These are phyloP conservation scores for Magnaporthiopsis rhizophila DNA, from an alignment of 2,329 filamentous ascomycete species.

Conservation along the genomic window DNA sequence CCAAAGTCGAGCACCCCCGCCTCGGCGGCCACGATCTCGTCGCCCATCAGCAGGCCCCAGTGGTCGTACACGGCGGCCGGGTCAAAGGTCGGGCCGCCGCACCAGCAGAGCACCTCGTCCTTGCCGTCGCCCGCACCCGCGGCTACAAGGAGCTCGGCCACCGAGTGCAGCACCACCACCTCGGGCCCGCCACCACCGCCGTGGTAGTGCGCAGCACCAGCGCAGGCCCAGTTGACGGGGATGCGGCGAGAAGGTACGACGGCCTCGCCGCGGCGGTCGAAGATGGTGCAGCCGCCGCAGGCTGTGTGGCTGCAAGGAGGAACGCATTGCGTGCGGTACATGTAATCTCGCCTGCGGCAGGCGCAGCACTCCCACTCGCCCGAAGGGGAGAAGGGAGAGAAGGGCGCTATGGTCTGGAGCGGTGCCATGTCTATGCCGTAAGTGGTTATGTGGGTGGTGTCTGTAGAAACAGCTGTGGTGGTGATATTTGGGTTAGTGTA, in stretches of 20 bases:
- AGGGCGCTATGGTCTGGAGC: neutral
- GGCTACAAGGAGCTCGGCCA: neutral
- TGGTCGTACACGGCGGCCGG: neutral
- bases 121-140: neutral
- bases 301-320: neutral
- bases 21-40: neutral
- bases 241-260: neutral
- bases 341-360: neutral
- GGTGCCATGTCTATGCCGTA: neutral
- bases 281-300: neutral
- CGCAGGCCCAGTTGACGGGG: slow-evolving; percentile 1
- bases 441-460: neutral
- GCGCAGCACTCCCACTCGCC: slow-evolving; percentile 3
- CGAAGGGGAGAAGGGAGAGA: neutral
- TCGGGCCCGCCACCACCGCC: neutral
- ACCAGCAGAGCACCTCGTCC: neutral
- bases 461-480: too few species aligned
- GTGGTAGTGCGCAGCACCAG: neutral
- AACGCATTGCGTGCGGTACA: neutral
- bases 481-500: too few species aligned
- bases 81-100: neutral
- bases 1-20: too few species aligned
- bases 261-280: neutral
- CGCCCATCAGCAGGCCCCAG: neutral
- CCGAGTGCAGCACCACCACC: neutral